These are phyloP conservation scores for Arabis alpina DNA, from an alignment of 345 rosid species.

Conservation along the genomic window DNA sequence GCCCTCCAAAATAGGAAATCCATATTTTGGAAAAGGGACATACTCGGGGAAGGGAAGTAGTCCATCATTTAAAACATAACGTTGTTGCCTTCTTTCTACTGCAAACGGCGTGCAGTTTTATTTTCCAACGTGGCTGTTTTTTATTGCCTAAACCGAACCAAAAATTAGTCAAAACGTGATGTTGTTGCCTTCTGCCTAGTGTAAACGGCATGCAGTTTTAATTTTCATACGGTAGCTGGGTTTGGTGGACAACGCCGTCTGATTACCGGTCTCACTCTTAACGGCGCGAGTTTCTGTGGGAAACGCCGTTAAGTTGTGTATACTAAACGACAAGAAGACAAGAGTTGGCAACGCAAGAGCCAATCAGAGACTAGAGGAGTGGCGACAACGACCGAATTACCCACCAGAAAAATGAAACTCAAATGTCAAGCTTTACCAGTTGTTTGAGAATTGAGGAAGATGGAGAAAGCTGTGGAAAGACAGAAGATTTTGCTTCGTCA, in stretches of 20 bases:
- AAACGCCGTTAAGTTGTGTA: slow-evolving; percentile 17
- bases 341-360: background rate
- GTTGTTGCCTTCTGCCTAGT: background rate
- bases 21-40: no score
- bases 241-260: background rate
- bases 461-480: slow-evolving; percentile 86
- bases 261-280: background rate
- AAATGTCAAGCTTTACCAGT: no score
- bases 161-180: background rate
- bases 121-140: slow-evolving; percentile 2
- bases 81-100: background rate
- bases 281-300: slow-evolving; percentile 11
- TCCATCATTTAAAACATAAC: background rate
- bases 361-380: background rate
- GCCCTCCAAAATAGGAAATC: no score
- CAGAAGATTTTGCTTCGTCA: slow-evolving; percentile 78
- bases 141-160: no score
- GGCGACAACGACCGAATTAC: background rate
- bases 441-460: slow-evolving; percentile 27
- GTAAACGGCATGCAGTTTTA: slow-evolving; percentile 2
- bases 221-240: background rate
- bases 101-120: slow-evolving; percentile 10
- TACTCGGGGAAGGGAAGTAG: no score
- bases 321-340: slow-evolving; percentile 25
- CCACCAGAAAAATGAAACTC: background rate